These are phyloP conservation scores for Narthecium ossifragum DNA, from an alignment of 106 monocot species.

Conservation along the genomic window DNA sequence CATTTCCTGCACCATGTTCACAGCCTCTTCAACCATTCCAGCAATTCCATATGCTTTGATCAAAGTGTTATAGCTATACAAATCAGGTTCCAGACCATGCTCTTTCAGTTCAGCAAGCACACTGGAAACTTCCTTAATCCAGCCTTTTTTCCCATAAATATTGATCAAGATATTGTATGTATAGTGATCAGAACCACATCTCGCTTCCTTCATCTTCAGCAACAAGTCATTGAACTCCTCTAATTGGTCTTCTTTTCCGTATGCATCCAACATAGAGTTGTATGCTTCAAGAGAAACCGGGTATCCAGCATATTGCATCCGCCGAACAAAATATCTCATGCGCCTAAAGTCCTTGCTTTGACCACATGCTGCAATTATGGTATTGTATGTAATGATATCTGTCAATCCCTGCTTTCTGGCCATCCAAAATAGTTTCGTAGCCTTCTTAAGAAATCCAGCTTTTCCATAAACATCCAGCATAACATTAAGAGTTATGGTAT, in stretches of 20 bases:
- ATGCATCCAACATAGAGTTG: slow-evolving; percentile 83
- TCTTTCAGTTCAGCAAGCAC: slow-evolving; percentile 62
- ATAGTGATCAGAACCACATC: slow-evolving; percentile 79
- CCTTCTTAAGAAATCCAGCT: slow-evolving; percentile 67
- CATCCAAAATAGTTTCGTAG: slow-evolving; percentile 55
- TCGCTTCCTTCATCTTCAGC: slow-evolving; percentile 64
- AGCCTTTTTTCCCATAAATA: slow-evolving; percentile 92
- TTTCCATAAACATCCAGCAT: slow-evolving; percentile 84
- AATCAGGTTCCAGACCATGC: slow-evolving; percentile 71
- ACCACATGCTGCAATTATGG: slow-evolving; percentile 72
- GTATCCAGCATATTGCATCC: slow-evolving; percentile 63
- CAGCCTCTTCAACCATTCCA: slow-evolving; percentile 91
- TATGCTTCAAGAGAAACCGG: slow-evolving; percentile 85
- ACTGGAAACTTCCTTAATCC: slow-evolving; percentile 77
- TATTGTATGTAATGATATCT: slow-evolving; percentile 90
- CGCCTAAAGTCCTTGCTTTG: slow-evolving; percentile 46
- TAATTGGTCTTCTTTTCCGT: slow-evolving; percentile 62
- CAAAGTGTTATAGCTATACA: slow-evolving; percentile 85
- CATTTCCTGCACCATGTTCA: slow-evolving; percentile 67
- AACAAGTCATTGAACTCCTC: slow-evolving; percentile 71
- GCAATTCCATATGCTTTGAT: slow-evolving; percentile 95
- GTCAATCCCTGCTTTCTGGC: slow-evolving; percentile 61
- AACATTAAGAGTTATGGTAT: slow-evolving; percentile 73
- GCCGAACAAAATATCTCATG: slow-evolving; percentile 48
- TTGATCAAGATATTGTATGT: slow-evolving; percentile 97